A percentile compares a stretch with the other conserved stretches of the same genome.
Conservation (phyloP, 768 basidiomycete species). For the Cystofilobasidium bisporidii region DNA sequence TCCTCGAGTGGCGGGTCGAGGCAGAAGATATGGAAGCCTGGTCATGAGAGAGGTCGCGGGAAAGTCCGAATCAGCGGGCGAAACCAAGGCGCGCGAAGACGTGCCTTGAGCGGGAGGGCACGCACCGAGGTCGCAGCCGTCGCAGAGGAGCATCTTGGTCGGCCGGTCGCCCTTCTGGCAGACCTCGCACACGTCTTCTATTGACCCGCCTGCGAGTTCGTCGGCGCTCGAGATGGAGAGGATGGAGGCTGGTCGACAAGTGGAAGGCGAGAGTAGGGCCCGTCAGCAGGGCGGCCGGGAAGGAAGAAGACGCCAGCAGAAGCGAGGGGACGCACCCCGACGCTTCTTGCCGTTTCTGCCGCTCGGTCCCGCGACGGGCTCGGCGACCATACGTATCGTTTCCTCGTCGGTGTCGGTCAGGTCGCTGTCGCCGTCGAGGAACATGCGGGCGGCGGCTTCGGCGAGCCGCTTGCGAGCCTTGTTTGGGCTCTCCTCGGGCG, state of each 20-base stretch:
- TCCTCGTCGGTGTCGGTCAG: slow-evolving; percentile 8
- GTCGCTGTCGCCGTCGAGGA: slow-evolving; percentile 3
- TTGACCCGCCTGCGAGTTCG: background rate
- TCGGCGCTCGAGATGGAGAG: slow-evolving; percentile 20
- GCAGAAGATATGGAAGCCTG: slow-evolving; percentile 95
- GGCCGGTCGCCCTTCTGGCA: slow-evolving; percentile 81
- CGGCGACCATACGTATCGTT: background rate
- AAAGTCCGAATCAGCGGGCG: background rate
- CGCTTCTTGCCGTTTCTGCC: background rate
- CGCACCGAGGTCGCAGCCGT: slow-evolving; percentile 71
- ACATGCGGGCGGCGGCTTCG: background rate
- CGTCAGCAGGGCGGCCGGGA: background rate
- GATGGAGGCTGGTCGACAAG: background rate
- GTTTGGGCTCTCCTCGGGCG: background rate
- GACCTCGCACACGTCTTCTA: slow-evolving; percentile 58
- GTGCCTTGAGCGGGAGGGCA: slow-evolving; percentile 27
- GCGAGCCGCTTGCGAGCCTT: background rate
- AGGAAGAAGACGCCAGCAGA: too few relatives aligned
- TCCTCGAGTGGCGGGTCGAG: slow-evolving; percentile 76
- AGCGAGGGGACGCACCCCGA: background rate
- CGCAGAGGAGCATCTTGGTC: slow-evolving; percentile 84
- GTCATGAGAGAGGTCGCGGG: background rate
- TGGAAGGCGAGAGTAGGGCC: too few relatives aligned
- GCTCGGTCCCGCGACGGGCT: background rate
- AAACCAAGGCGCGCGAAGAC: background rate